Evolutionary conservation across 805 yeast genomes (phyloP), one percentile per base, ranked within the genome.

Genomic region (Teunomyces atbi): DNA sequence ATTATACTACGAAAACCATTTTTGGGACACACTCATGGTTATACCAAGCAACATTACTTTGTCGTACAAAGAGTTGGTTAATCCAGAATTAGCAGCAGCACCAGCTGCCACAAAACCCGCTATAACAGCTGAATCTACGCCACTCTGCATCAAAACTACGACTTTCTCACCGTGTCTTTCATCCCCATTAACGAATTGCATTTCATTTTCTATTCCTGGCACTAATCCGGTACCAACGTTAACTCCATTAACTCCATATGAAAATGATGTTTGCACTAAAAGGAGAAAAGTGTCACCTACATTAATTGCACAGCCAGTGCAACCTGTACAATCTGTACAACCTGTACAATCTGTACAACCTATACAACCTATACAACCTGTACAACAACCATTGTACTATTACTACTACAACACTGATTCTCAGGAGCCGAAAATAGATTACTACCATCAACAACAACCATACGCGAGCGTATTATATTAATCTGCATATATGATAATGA

Each of bases 231-330:
- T 33, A 39, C 49, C 56, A n/a, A 61, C 64, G 20, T 52, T 60
- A 35, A 60, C 62, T 13, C 64, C 64, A 30, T 49, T 52, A 18
- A 57, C 62, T 4, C 62, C 62, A 20, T 51, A 49, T 44, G 42
- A 48, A 47, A 49, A 40, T 42, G 54, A 45, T 44, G 47, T 42
- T 36, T 35, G 8, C 20, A 27, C 36, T 30, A 33, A 40, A 18
- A 21, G 42, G 37, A 41, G 23, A 34, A 37, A 26, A 35, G 29
- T 30, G 8, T 18, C 13, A 13, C 26, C 26, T 27, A 26, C 30
- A 19, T 19, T 15, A 26, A 11, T 15, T 11, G 33, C 12, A 3
- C 42, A n/a, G 42, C n/a, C 19, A 21, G 12, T 30, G 32, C 38
- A 19, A 6, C 38, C 28, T 5, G 15, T 21, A 4, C 39, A 21